Conservation (phyloP, 495 filamentous ascomycete genomes). For the Patellaria atrata region DNA sequence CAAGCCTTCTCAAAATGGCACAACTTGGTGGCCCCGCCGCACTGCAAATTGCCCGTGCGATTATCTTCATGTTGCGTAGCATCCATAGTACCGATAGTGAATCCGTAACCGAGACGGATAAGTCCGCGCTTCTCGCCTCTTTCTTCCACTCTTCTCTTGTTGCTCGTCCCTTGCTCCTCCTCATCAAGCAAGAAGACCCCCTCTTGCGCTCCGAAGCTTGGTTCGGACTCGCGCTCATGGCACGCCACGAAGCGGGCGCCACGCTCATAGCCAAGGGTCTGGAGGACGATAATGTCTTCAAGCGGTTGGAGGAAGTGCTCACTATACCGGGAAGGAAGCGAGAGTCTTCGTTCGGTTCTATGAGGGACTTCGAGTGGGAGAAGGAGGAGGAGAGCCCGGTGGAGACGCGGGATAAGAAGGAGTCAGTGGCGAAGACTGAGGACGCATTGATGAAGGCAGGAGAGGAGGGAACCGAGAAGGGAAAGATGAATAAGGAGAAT, state of each 20-base stretch:
- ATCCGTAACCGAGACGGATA: constrained; percentile 3
- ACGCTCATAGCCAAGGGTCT: constrained; percentile 8
- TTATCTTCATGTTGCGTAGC: constrained; percentile 12
- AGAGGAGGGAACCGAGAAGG: background rate
- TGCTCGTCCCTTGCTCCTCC: constrained; percentile 11
- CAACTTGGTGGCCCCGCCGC: constrained; percentile 9
- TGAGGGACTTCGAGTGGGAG: constrained; percentile 11
- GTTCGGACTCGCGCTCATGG: constrained; percentile 16
- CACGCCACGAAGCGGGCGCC: constrained; percentile 11
- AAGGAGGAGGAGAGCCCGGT: constrained; percentile 9
- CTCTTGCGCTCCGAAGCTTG: constrained; percentile 19
- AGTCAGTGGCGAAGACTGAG: too few relatives aligned
- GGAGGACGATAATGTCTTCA: constrained; percentile 9
- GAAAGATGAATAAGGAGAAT: constrained; percentile 13
- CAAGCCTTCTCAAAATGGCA: constrained; percentile 9
- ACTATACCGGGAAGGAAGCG: too few relatives aligned
- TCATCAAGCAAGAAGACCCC: constrained; percentile 16
- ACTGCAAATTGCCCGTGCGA: constrained; percentile 13
- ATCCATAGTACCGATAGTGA: too few relatives aligned
- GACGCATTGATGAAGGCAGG: too few relatives aligned
- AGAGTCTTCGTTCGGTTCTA: constrained; percentile 7
- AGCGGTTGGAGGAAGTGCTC: too few relatives aligned
- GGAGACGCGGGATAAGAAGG: too few relatives aligned
- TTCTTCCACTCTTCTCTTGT: constrained; percentile 12
- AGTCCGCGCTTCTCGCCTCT: constrained; percentile 1